A percentile compares a stretch with the other conserved stretches of the same genome.
Evolutionary conservation across 306 rosid species (phyloP).

Genomic region (Castanea mollissima): DNA sequence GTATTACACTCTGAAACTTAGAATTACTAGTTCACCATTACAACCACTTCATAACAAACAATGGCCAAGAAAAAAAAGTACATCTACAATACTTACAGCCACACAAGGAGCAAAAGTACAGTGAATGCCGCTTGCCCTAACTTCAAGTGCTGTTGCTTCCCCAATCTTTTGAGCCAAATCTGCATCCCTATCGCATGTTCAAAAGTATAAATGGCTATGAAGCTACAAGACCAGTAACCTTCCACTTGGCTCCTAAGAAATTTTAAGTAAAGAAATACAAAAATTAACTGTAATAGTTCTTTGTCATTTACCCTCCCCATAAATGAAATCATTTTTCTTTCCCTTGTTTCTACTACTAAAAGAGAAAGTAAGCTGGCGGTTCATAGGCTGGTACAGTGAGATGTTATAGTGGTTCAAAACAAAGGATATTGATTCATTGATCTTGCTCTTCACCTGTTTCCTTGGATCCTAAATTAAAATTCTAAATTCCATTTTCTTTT

Average conservation of each 20-base stretch:
- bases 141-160: slow-evolving; percentile 49
- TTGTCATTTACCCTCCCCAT: not conserved
- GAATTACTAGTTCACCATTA: not conserved
- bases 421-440: not conserved
- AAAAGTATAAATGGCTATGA: not conserved
- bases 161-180: slow-evolving; percentile 52
- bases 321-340: not conserved
- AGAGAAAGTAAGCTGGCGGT: not conserved
- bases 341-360: not conserved
- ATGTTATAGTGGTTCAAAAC: not conserved
- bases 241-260: not conserved
- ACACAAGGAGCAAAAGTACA: slow-evolving; percentile 53
- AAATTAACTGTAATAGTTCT: not conserved
- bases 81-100: slow-evolving; percentile 36
- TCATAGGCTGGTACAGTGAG: not conserved
- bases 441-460: not conserved
- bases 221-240: not conserved
- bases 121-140: slow-evolving; percentile 47
- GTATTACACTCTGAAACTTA: too few species aligned
- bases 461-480: not conserved
- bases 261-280: not conserved
- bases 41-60: not conserved
- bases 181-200: slow-evolving; percentile 34
- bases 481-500: not conserved
- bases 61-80: not conserved